These are phyloP conservation scores for Nannizziopsis barbatae DNA, from an alignment of 2,329 filamentous ascomycete species.

Conservation along the genomic window DNA sequence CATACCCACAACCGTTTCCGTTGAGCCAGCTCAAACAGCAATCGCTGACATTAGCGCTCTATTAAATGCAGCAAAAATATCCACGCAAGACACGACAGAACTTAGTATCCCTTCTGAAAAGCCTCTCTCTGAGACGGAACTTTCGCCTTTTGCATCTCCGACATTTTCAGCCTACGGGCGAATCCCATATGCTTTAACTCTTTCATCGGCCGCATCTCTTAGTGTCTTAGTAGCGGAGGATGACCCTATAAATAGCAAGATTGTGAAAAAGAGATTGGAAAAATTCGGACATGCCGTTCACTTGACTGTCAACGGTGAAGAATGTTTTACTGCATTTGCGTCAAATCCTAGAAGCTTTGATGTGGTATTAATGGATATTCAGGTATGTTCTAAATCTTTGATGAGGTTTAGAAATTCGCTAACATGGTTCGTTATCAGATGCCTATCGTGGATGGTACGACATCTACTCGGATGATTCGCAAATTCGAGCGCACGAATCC, in stretches of 20 bases:
- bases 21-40: background rate
- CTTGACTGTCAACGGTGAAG: constrained; percentile 5
- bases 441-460: constrained; percentile 3
- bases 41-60: background rate
- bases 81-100: no score
- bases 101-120: no score
- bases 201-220: background rate
- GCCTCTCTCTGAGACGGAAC: no score
- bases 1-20: no score
- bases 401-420: background rate
- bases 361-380: constrained; percentile 7
- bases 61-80: no score
- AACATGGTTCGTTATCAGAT: background rate
- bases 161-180: background rate
- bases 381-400: background rate
- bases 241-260: constrained; percentile 7
- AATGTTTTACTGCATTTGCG: background rate
- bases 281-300: background rate
- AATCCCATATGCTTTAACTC: background rate
- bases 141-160: background rate
- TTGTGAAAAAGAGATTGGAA: constrained; percentile 3
- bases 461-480: constrained; percentile 1
- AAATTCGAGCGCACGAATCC: background rate
- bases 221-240: constrained; percentile 5
- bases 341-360: background rate